Percentiles rank a stretch among this genome's conserved stretches.
Evolutionary conservation across 495 filamentous ascomycete species (phyloP).

Genomic region (Trichoderma erinaceum): DNA sequence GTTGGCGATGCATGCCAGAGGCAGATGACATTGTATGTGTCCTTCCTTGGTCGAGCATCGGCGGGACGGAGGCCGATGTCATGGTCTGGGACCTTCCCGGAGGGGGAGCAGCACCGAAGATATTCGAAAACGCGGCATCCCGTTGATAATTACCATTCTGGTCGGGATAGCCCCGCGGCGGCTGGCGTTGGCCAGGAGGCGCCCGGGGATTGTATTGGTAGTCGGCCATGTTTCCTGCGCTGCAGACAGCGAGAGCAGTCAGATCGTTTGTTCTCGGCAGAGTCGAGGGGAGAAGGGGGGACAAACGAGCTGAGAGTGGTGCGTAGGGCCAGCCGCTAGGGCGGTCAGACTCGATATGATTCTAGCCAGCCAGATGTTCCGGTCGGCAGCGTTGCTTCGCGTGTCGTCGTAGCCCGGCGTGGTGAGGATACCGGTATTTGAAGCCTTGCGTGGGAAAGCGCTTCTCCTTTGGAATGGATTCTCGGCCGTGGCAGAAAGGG

Average conservation of each 20-base stretch:
- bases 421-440: not conserved
- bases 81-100: constrained; percentile 84
- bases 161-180: constrained; percentile 55
- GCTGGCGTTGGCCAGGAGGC: constrained; percentile 42
- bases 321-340: not conserved
- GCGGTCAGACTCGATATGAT: not conserved
- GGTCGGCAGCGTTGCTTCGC: not conserved
- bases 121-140: constrained; percentile 93
- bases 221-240: constrained; percentile 64
- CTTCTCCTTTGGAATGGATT: not conserved
- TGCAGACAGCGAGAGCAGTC: constrained; percentile 7
- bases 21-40: constrained; percentile 86
- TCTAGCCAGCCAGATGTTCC: not conserved
- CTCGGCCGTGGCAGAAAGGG: constrained; percentile 6
- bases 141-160: constrained; percentile 63
- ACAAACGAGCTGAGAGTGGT: not conserved
- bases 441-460: not conserved
- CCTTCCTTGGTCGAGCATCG: constrained; percentile 50
- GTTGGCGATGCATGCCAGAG: constrained; percentile 50
- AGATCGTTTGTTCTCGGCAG: not conserved
- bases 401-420: not conserved
- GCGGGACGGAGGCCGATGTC: constrained; percentile 57
- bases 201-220: constrained; percentile 74
- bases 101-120: constrained; percentile 84
- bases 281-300: not conserved